Conservation (phyloP, 2,329 filamentous ascomycete species). For the Phyllachora maydis region DNA sequence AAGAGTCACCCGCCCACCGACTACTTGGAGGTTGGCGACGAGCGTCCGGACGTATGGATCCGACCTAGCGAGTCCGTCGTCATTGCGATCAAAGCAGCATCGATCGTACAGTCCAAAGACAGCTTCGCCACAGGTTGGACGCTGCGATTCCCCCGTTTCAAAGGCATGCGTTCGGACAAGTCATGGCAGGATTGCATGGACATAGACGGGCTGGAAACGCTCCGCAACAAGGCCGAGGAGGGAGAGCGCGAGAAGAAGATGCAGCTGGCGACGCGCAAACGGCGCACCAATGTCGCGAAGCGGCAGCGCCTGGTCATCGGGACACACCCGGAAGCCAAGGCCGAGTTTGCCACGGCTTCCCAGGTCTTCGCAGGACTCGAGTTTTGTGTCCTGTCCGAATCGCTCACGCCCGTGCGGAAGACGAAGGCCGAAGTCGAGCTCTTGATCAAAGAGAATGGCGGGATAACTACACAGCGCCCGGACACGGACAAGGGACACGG, state of each 20-base stretch:
- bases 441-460: conserved; percentile 68
- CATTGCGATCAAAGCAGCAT: conserved; percentile 72
- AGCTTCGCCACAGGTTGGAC: conserved; percentile 62
- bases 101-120: conserved; percentile 50
- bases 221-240: conserved; percentile 50
- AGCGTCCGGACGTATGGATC: conserved; percentile 85
- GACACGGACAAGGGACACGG: conserved; percentile 37
- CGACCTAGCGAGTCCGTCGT: conserved; percentile 74
- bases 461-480: conserved; percentile 61
- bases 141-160: conserved; percentile 80
- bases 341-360: conserved; percentile 9
- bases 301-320: conserved; percentile 32
- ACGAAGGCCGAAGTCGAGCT: conserved; percentile 62
- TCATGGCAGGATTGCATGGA: conserved; percentile 65
- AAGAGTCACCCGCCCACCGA: conserved; percentile 51
- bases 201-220: conserved; percentile 52
- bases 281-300: conserved; percentile 32
- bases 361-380: conserved; percentile 54
- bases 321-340: conserved; percentile 15
- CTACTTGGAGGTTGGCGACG: conserved; percentile 63
- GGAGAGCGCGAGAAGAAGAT: conserved; percentile 56
- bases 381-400: conserved; percentile 72
- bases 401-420: conserved; percentile 46
- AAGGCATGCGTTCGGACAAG: conserved; percentile 61
- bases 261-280: conserved; percentile 49